Conservation (phyloP, 2,329 filamentous ascomycete genomes). For the Juglanconis oblonga region DNA sequence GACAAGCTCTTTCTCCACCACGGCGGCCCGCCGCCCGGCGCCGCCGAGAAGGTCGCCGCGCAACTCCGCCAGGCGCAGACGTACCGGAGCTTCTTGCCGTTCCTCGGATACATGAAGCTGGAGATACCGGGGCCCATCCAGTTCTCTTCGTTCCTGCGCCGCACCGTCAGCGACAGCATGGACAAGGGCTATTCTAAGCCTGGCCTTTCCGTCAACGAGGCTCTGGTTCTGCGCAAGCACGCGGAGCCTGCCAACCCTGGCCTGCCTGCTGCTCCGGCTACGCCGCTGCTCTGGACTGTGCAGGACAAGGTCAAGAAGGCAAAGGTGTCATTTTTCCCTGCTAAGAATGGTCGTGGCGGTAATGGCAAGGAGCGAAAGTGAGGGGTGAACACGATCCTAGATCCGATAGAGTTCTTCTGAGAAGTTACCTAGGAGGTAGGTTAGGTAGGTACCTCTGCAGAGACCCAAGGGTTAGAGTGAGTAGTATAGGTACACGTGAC, state of each 20-base stretch:
- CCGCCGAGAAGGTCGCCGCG: not conserved
- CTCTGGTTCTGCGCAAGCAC: not conserved
- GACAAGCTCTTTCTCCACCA: not conserved
- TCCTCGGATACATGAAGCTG: not conserved
- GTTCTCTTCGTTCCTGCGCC: not conserved
- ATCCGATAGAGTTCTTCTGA: too few species aligned
- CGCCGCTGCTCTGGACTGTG: too few species aligned
- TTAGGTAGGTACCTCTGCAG: too few species aligned
- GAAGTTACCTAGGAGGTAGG: too few species aligned
- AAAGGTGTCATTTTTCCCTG: too few species aligned
- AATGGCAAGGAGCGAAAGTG: too few species aligned
- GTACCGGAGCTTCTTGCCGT: not conserved
- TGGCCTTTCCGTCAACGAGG: too few species aligned
- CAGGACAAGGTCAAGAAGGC: not conserved
- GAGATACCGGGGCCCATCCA: not conserved
- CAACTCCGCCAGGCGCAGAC: not conserved
- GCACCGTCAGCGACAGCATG: not conserved
- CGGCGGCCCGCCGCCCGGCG: not conserved
- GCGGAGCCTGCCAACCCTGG: not conserved
- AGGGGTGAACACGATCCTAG: too few species aligned
- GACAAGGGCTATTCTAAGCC: too few species aligned
- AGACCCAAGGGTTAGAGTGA: too few species aligned
- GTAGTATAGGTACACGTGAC: too few species aligned
- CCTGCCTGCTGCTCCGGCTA: not conserved
- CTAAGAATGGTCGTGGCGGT: too few species aligned